phyloP scores from a whole-genome alignment of 768 basidiomycete genomes.

The Roridomyces roridus region DNA sequence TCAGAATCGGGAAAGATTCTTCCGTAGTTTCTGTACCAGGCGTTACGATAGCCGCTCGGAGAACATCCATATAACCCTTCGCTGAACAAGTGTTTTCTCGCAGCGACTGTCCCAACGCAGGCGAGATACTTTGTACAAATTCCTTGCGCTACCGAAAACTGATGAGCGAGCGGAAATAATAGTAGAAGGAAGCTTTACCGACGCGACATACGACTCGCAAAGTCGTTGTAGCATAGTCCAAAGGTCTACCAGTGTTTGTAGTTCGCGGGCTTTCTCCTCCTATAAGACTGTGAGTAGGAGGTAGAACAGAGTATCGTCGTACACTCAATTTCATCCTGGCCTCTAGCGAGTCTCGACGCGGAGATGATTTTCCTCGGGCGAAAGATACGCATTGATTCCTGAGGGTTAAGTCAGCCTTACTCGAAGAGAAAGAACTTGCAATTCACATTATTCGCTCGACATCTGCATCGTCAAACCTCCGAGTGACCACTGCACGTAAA shows the following conservation, averaged over 20 bases:
- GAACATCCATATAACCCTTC: slow-evolving; percentile 1
- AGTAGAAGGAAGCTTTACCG: neutral
- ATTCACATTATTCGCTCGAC: neutral
- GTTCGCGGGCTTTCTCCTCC: neutral
- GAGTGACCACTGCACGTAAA: neutral
- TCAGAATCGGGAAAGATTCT: neutral
- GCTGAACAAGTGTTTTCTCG: neutral
- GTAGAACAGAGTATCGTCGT: neutral
- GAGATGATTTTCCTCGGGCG: neutral
- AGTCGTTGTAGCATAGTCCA: neutral
- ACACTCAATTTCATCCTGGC: neutral
- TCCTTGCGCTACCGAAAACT: neutral
- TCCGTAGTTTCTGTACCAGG: neutral
- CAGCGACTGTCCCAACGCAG: neutral
- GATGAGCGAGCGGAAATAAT: neutral
- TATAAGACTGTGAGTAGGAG: neutral
- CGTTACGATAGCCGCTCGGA: neutral
- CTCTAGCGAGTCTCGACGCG: neutral
- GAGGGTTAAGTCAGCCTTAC: neutral
- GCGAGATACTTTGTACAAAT: neutral
- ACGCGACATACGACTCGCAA: neutral
- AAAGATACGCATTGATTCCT: neutral
- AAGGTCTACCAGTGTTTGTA: neutral
- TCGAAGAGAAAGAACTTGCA: too few species aligned
- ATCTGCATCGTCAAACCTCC: neutral